Evolutionary conservation across 495 filamentous ascomycete genomes (phyloP).

Genomic region (Penicillium psychrofluorescens): DNA sequence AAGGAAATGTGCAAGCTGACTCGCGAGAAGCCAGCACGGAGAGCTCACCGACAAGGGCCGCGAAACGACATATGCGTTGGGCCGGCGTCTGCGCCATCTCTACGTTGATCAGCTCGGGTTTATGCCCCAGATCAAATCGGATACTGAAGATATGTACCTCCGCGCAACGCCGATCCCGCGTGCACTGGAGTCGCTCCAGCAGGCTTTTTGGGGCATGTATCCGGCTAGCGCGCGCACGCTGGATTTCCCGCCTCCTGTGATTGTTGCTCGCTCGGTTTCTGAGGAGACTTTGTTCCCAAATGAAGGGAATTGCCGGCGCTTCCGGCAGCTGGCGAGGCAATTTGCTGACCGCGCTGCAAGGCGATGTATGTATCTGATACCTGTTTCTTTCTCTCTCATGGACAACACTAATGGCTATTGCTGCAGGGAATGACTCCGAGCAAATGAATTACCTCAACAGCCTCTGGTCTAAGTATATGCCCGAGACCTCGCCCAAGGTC

Average conservation of each 20-base stretch:
- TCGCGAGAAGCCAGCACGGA: conserved; percentile 55
- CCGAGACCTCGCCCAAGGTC: conserved; percentile 54
- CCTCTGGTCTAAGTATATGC: conserved; percentile 78
- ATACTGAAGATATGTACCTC: conserved; percentile 71
- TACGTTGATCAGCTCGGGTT: conserved; percentile 87
- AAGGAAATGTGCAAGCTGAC: conserved; percentile 7
- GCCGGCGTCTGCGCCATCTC: conserved; percentile 67
- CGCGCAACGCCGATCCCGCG: conserved; percentile 79
- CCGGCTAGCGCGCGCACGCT: conserved; percentile 59
- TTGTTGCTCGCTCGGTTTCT: conserved; percentile 59
- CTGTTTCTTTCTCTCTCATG: no score
- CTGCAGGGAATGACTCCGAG: conserved; percentile 59
- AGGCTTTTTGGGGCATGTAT: conserved; percentile 86
- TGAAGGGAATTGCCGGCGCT: conserved; percentile 74
- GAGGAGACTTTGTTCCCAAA: conserved; percentile 95
- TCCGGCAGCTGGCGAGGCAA: conserved; percentile 67
- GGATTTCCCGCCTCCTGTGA: conserved; percentile 62
- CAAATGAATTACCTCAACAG: conserved; percentile 82
- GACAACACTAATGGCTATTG: conserved; percentile 1
- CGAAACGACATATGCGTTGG: conserved; percentile 74
- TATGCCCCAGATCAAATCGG: conserved; percentile 60
- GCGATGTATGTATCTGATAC: conserved; percentile 47
- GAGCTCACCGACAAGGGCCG: conserved; percentile 85
- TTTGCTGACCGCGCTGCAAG: conserved; percentile 78
- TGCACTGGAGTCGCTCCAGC: conserved; percentile 81